phyloP scores from a whole-genome alignment of 139 green algal species.

The Picochlorum sp. region DNA sequence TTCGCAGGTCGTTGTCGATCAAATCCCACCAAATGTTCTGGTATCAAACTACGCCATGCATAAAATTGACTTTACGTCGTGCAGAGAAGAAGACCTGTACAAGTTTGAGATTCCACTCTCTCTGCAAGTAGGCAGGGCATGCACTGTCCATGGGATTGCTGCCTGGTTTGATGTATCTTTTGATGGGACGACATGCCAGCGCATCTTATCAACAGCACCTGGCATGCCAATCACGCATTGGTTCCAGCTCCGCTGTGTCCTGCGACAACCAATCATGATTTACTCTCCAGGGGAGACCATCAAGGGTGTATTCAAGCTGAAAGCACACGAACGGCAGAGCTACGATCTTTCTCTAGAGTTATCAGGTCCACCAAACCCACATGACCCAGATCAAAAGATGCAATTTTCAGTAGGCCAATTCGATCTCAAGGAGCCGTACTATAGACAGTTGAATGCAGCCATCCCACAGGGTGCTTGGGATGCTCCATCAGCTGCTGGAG shows the following conservation, averaged over 20 bases:
- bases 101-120: slow-evolving; percentile 72
- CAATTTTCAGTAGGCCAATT: slow-evolving; percentile 39
- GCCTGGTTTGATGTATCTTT: slow-evolving; percentile 96
- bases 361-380: slow-evolving; percentile 32
- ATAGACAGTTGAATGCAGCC: slow-evolving; percentile 45
- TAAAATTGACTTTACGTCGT: slow-evolving; percentile 68
- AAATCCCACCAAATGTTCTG: slow-evolving; percentile 72
- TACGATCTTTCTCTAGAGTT: slow-evolving; percentile 70
- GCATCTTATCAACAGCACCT: slow-evolving; percentile 85
- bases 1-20: slow-evolving; percentile 85
- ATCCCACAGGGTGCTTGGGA: background rate
- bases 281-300: slow-evolving; percentile 29
- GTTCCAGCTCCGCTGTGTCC: slow-evolving; percentile 79
- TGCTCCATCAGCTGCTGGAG: background rate
- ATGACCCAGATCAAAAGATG: slow-evolving; percentile 14
- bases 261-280: slow-evolving; percentile 56
- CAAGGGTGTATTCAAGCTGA: slow-evolving; percentile 46
- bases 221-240: slow-evolving; percentile 90
- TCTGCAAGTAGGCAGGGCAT: slow-evolving; percentile 23
- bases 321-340: slow-evolving; percentile 61
- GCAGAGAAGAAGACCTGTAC: slow-evolving; percentile 61
- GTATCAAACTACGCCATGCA: slow-evolving; percentile 41
- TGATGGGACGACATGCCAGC: slow-evolving; percentile 43
- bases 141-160: slow-evolving; percentile 77
- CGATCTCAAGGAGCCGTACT: slow-evolving; percentile 90